Conservation (phyloP, 2,329 filamentous ascomycete species). For the Pseudogymnoascus sp. region DNA sequence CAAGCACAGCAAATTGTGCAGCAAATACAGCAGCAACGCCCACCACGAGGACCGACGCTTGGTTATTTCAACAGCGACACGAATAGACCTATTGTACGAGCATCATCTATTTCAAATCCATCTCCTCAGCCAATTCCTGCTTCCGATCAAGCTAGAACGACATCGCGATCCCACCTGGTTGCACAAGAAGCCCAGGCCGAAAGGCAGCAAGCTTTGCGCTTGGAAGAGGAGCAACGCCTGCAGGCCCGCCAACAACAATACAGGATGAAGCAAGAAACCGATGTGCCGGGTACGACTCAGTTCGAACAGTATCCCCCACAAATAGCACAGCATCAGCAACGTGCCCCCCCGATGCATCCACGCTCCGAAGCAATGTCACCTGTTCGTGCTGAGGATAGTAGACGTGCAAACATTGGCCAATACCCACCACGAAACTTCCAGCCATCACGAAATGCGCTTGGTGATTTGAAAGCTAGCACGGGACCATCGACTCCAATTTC, state of each 20-base stretch:
- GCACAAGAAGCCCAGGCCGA: conserved; percentile 26
- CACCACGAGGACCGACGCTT: conserved; percentile 22
- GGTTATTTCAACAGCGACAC: conserved; percentile 23
- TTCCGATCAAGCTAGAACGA: conserved; percentile 15
- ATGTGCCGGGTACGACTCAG: conserved; percentile 29
- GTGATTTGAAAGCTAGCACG: conserved; percentile 18
- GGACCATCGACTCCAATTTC: conserved; percentile 19
- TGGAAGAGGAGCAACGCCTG: conserved; percentile 14
- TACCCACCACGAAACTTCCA: conserved; percentile 23
- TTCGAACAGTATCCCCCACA: conserved; percentile 25
- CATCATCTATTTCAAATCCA: conserved; percentile 10
- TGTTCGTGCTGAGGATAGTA: conserved; percentile 14
- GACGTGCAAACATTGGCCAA: conserved; percentile 22
- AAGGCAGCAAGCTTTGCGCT: conserved; percentile 22
- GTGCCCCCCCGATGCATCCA: conserved; percentile 17
- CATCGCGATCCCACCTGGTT: conserved; percentile 22
- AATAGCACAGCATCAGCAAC: conserved; percentile 16
- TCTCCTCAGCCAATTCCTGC: conserved; percentile 12
- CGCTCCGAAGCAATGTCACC: conserved; percentile 19
- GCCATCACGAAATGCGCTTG: conserved; percentile 19
- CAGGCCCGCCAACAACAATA: conserved; percentile 22
- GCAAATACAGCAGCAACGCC: conserved; percentile 13
- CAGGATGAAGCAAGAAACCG: conserved; percentile 28
- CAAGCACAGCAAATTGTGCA: conserved; percentile 11
- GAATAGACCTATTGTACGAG: conserved; percentile 2